phyloP scores from a whole-genome alignment of 441 rosid species.

The Erysimum pusillum region DNA sequence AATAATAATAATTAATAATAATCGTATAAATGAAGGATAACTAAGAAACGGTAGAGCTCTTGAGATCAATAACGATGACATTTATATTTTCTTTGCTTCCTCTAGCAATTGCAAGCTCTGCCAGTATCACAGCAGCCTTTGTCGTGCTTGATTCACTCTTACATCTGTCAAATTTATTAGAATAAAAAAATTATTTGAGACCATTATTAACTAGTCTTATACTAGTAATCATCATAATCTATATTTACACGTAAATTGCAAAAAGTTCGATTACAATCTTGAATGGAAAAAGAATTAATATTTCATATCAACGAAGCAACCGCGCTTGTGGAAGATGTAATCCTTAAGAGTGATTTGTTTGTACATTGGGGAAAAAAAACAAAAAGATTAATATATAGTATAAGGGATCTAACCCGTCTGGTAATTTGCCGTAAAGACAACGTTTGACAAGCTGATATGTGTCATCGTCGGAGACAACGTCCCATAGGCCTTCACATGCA shows the following conservation, averaged over 20 bases:
- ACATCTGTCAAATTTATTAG: not conserved
- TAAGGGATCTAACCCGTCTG: slow-evolving; percentile 26
- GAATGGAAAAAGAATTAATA: too few relatives aligned
- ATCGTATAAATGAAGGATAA: not conserved
- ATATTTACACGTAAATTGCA: not conserved
- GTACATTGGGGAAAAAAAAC: too few relatives aligned
- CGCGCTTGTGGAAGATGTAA: too few relatives aligned
- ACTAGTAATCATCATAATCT: not conserved
- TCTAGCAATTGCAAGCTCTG: slow-evolving; percentile 64
- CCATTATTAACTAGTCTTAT: not conserved
- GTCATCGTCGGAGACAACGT: slow-evolving; percentile 58
- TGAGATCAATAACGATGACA: slow-evolving; percentile 65
- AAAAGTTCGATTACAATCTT: not conserved
- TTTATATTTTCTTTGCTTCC: slow-evolving; percentile 75
- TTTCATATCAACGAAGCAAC: too few relatives aligned
- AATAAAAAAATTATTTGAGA: not conserved
- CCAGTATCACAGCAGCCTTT: slow-evolving; percentile 62
- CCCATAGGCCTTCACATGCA: slow-evolving; percentile 83
- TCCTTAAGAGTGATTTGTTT: too few relatives aligned
- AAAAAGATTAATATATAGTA: not conserved
- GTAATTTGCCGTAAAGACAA: slow-evolving; percentile 51
- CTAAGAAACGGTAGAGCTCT: slow-evolving; percentile 25
- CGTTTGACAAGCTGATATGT: slow-evolving; percentile 61
- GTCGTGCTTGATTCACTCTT: slow-evolving; percentile 45
- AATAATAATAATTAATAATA: not conserved